Evolutionary conservation across 164 flowering plant genomes (phyloP), one percentile per base, ranked within the genome.

Genomic region (Annona squamosa): DNA sequence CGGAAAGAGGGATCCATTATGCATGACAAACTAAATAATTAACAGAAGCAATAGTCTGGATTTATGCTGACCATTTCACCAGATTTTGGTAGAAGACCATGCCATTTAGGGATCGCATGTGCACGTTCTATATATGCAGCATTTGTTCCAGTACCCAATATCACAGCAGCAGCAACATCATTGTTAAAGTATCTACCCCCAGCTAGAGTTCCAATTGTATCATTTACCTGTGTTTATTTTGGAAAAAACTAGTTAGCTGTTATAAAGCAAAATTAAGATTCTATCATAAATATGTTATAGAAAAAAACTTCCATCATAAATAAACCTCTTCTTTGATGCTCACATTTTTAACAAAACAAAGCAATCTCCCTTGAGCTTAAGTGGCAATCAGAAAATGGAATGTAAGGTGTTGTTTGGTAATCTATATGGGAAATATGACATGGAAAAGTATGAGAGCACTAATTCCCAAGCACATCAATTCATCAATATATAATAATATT

Each of bases 111-210:
- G 84, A 95, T 95, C 66, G 98, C 97, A 75, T 86, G 78, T 17
- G 94, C 98, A 46, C 93, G 88, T 79, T 95, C 99, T 37, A 95
- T 91, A 86, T 94, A 94, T 46, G 99, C 99, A 71, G 99, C 99
- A 88, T 94, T 94, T 72, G 99, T 92, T 75, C 99, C 99, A 68
- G 99, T 95, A 59, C 99, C 99, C 79, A 95, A 81, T 17, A 95
- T 95, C 52, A 95, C 96, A 78, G 98, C 99, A 77, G 88, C 94
- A 80, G 83, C 69, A 12, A 90, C 99, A 84, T 95, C 90, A 19
- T 67, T 78, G 67, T 87, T 73, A 46, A 65, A n/a, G 80, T 89
- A 95, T 83, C 91, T 79, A 3, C 99, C 99, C 73, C 98, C 97
- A 16, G 99, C 99, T 72, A 95, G 79, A 63, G 99, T 91, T 78